Evolutionary conservation across 164 flowering plant genomes (phyloP).

Genomic region (Annona squamosa): DNA sequence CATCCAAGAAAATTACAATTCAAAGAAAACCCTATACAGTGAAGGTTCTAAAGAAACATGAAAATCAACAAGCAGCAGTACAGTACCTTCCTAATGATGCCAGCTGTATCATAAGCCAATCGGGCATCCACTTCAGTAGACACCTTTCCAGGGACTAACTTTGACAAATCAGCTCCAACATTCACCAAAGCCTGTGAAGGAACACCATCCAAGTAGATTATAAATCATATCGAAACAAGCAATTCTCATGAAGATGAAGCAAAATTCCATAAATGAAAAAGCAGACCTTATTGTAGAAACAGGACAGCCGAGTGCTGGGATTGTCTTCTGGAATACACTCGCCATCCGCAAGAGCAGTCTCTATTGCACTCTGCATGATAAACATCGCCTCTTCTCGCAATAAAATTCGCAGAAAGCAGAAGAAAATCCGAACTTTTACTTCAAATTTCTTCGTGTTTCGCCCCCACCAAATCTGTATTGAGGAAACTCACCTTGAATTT

Average conservation of each 20-base stretch:
- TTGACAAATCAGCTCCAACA: slow-evolving; percentile 82
- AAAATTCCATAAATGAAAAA: neutral
- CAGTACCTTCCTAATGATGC: slow-evolving; percentile 71
- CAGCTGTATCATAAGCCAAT: slow-evolving; percentile 89
- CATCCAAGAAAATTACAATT: too few species aligned
- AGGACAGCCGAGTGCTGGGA: slow-evolving; percentile 47
- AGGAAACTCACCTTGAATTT: slow-evolving; percentile 48
- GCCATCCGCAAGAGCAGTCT: slow-evolving; percentile 78
- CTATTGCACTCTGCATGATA: slow-evolving; percentile 65
- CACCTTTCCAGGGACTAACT: slow-evolving; percentile 92
- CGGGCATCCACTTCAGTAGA: slow-evolving; percentile 99
- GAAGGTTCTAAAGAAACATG: neutral
- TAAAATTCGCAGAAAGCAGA: neutral
- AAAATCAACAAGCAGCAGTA: slow-evolving; percentile 10
- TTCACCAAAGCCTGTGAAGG: slow-evolving; percentile 71
- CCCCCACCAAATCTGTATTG: neutral
- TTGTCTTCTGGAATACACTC: slow-evolving; percentile 47
- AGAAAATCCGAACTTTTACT: neutral
- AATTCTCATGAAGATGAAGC: neutral
- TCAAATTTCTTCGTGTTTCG: neutral
- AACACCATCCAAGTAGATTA: neutral
- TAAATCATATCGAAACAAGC: neutral
- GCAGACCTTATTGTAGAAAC: slow-evolving; percentile 71
- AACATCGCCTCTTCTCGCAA: neutral
- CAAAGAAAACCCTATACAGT: too few species aligned